Evolutionary conservation across 2,329 filamentous ascomycete species (phyloP).

Genomic region (Colletotrichum paranaense): DNA sequence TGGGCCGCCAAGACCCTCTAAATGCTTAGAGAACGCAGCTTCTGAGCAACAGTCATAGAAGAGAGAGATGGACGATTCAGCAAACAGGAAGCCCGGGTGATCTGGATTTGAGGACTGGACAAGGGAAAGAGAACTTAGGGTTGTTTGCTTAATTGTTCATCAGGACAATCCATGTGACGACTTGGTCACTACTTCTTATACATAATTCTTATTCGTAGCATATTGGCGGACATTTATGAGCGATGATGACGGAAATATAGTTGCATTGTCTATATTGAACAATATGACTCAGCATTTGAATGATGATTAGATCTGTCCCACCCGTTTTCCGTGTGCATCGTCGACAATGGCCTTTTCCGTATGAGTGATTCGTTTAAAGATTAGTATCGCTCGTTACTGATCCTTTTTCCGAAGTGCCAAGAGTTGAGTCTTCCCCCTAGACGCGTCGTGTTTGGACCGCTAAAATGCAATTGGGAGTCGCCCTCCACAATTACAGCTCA

Average conservation of each 20-base stretch:
- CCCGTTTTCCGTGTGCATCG: neutral
- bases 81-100: neutral
- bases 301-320: neutral
- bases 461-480: no score
- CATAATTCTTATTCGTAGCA: slow-evolving; percentile 2
- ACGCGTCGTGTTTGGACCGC: neutral
- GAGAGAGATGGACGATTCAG: neutral
- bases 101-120: slow-evolving; percentile 4
- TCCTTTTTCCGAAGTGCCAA: slow-evolving; percentile 15
- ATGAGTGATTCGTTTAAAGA: no score
- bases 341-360: neutral
- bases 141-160: neutral
- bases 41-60: neutral
- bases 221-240: slow-evolving; percentile 7
- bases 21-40: neutral
- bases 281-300: neutral
- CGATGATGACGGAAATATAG: neutral
- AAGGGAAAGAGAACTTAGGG: neutral
- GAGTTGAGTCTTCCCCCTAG: neutral
- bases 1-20: slow-evolving; percentile 47
- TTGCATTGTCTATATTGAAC: neutral
- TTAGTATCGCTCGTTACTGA: neutral
- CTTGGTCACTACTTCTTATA: slow-evolving; percentile 18
- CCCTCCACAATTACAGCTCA: neutral
- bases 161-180: neutral